Evolutionary conservation across 23 red algal species (phyloP), one percentile per base, ranked within the genome.

Genomic region (Rhodosorus marinus): DNA sequence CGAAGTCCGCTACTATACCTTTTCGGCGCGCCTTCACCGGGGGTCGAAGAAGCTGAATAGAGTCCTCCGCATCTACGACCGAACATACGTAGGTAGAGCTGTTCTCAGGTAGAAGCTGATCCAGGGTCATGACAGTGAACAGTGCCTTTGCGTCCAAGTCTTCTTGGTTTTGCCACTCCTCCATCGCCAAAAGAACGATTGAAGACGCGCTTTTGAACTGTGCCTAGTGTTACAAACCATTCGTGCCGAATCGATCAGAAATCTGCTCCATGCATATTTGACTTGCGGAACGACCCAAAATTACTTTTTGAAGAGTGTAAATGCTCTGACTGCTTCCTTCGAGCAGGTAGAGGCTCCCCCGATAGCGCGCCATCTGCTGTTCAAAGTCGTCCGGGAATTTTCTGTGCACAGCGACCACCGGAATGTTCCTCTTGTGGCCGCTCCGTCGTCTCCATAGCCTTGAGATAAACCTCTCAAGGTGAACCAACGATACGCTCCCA

Each of bases 101-200:
- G 29, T 47, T 58, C 47, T 26, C 23, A 27, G 57, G 59, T 14
- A 82, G 33, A n/a, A 82, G 56, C 8, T 64, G 73, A 28, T 82
- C 76, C 35, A 82, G 56, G 8, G 76, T 72, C 76, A 82, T 82
- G 22, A 82, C 64, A 1, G 76, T 82, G 26, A 82, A 82, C n/a
- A 82, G 67, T 1, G 76, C 54, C 25, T 69, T 59, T 29, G 63
- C 63, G 53, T 82, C 76, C n/a, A 7, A 26, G 47, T 26, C 3
- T 22, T 5, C 6, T 22, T 26, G 3, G 47, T 26, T 22, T 50
- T 26, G 47, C 47, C n/a, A n/a, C 36, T 49, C 69, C 29, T 82
- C 76, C 8, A 67, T 72, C 15, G 76, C 49, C 20, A 82, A 65
- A 26, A 82, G 72, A 0, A 82, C 49, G 14, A 82, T 56, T 14